Conservation (phyloP, 2,329 filamentous ascomycete species). For the Cladophialophora chaetospira region DNA sequence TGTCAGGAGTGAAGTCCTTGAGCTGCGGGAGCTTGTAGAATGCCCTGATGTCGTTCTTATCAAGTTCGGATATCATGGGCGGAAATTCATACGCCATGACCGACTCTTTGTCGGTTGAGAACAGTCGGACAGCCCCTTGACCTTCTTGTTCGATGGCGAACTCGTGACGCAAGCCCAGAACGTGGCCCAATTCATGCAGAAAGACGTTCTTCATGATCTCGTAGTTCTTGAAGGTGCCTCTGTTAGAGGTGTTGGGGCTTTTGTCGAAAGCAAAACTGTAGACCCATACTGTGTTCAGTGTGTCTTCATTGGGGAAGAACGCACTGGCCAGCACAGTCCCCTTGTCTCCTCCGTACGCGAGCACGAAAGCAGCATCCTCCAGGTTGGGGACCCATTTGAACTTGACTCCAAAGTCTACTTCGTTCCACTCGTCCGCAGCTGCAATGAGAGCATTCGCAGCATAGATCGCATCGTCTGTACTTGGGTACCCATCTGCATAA, state of each 20-base stretch:
- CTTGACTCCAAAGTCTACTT: slow-evolving; percentile 9
- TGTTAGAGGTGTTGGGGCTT: not conserved
- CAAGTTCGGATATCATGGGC: slow-evolving; percentile 5
- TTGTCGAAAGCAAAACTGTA: slow-evolving; percentile 14
- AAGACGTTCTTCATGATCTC: slow-evolving; percentile 24
- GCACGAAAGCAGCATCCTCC: slow-evolving; percentile 16
- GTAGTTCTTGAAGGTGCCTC: slow-evolving; percentile 9
- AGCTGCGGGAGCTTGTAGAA: not conserved
- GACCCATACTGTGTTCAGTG: slow-evolving; percentile 11
- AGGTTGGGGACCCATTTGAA: slow-evolving; percentile 16
- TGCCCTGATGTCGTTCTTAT: slow-evolving; percentile 3
- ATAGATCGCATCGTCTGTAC: slow-evolving; percentile 12
- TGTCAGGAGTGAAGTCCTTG: not conserved
- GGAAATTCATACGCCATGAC: slow-evolving; percentile 21
- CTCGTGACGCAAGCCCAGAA: slow-evolving; percentile 23
- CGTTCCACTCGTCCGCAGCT: slow-evolving; percentile 19
- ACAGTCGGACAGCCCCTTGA: slow-evolving; percentile 7
- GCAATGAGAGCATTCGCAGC: slow-evolving; percentile 3
- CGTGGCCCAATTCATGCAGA: slow-evolving; percentile 23
- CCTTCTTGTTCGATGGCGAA: slow-evolving; percentile 14
- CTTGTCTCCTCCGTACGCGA: slow-evolving; percentile 10
- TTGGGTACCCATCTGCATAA: slow-evolving; percentile 7
- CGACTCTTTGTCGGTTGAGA: slow-evolving; percentile 5
- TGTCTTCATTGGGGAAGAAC: slow-evolving; percentile 14
- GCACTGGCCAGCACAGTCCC: slow-evolving; percentile 17